Conservation (phyloP, 345 rosid genomes). For the Gossypium rotundifolium region DNA sequence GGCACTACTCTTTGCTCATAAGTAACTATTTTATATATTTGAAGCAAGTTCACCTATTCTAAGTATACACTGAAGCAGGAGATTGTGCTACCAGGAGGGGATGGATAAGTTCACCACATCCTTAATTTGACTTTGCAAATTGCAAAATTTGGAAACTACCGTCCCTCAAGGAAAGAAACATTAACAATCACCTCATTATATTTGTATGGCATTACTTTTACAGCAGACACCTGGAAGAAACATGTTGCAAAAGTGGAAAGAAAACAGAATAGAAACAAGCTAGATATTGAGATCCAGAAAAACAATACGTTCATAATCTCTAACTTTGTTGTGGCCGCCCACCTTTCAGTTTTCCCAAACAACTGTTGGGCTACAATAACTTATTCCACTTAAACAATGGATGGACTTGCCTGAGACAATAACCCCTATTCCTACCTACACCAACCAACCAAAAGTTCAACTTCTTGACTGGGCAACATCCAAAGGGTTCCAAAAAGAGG, state of each 20-base stretch:
- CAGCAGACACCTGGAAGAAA: neutral
- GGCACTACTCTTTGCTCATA: neutral
- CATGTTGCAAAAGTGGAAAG: neutral
- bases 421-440: neutral
- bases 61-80: neutral
- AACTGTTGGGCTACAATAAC: neutral
- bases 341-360: neutral
- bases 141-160: neutral
- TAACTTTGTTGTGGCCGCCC: neutral
- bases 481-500: neutral
- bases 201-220: neutral
- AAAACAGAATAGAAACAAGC: neutral
- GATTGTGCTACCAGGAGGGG: neutral
- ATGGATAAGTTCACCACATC: neutral
- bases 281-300: neutral
- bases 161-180: neutral
- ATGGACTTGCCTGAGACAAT: neutral
- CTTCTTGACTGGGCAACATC: neutral
- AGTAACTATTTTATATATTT: neutral
- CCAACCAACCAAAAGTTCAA: neutral
- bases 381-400: neutral
- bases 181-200: neutral
- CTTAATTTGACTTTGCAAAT: neutral
- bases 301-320: neutral
- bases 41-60: neutral